These are phyloP conservation scores for Nelumbo lutea DNA, from an alignment of 164 flowering plant genomes.

Conservation along the genomic window DNA sequence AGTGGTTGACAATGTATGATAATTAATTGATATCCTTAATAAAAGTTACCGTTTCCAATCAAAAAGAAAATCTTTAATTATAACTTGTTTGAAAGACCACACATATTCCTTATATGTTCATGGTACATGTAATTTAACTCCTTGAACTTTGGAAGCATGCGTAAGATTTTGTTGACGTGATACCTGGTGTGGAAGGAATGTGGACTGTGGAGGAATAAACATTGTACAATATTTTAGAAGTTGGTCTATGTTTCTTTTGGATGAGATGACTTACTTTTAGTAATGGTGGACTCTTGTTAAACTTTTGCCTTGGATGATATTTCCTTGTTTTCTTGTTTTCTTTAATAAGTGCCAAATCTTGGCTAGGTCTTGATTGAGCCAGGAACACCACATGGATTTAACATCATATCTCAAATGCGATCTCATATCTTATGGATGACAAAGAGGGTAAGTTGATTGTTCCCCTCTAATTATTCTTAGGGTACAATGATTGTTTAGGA, in stretches of 20 bases:
- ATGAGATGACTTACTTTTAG: not conserved
- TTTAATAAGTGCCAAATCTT: conserved; percentile 6
- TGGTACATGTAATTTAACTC: no score
- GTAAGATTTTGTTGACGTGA: not conserved
- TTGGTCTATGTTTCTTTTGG: not conserved
- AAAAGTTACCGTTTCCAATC: no score
- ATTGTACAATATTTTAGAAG: no score
- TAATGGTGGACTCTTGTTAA: not conserved
- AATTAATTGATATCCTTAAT: no score
- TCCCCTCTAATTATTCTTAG: not conserved
- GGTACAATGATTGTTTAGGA: no score
- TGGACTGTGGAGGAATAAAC: no score
- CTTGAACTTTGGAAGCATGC: not conserved
- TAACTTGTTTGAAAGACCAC: not conserved
- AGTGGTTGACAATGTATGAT: no score
- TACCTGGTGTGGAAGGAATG: no score
- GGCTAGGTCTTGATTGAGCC: conserved; percentile 90
- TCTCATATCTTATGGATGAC: conserved; percentile 97
- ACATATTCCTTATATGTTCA: not conserved
- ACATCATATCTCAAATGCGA: conserved; percentile 82
- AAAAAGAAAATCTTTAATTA: no score
- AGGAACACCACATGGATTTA: conserved; percentile 91
- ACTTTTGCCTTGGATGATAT: not conserved
- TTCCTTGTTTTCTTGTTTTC: conserved; percentile 1
- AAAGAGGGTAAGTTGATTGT: conserved; percentile 55